Evolutionary conservation across 139 green algal species (phyloP).

Genomic region (Coelastrella sp.): DNA sequence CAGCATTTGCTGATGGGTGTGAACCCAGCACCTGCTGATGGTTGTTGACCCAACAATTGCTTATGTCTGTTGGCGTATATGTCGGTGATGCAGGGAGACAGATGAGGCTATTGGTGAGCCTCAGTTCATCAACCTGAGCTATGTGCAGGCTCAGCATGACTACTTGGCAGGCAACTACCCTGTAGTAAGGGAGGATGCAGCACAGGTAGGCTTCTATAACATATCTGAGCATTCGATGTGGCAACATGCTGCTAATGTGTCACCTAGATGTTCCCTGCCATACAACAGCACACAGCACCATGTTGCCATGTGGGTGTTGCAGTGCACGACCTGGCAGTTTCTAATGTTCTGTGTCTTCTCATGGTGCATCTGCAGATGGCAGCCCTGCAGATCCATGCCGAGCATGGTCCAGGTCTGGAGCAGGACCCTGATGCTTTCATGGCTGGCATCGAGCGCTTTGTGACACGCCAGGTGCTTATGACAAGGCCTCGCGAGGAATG

Average conservation of each 20-base stretch:
- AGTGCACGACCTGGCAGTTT: too few relatives aligned
- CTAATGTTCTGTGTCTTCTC: background rate
- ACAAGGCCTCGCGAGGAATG: slow-evolving; percentile 63
- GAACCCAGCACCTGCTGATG: too few relatives aligned
- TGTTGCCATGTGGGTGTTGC: too few relatives aligned
- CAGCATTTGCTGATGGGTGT: too few relatives aligned
- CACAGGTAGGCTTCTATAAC: slow-evolving; percentile 46
- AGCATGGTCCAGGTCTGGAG: slow-evolving; percentile 46
- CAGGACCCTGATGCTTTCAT: slow-evolving; percentile 37
- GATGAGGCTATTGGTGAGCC: slow-evolving; percentile 97
- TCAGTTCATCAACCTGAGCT: slow-evolving; percentile 96
- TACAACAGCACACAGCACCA: too few relatives aligned
- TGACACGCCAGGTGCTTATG: slow-evolving; percentile 52
- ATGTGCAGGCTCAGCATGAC: slow-evolving; percentile 94
- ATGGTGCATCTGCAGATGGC: slow-evolving; percentile 77
- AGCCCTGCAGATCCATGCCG: slow-evolving; percentile 82
- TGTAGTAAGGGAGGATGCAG: slow-evolving; percentile 94
- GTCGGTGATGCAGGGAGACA: slow-evolving; percentile 79
- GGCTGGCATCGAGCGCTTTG: slow-evolving; percentile 33
- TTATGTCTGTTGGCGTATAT: background rate
- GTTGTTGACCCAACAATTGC: too few relatives aligned
- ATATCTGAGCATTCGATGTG: background rate
- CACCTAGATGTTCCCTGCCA: too few relatives aligned
- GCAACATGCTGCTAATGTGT: too few relatives aligned
- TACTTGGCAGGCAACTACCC: slow-evolving; percentile 97